Evolutionary conservation across 805 yeast species (phyloP).

Genomic region (Wickerhamiella dianesei): DNA sequence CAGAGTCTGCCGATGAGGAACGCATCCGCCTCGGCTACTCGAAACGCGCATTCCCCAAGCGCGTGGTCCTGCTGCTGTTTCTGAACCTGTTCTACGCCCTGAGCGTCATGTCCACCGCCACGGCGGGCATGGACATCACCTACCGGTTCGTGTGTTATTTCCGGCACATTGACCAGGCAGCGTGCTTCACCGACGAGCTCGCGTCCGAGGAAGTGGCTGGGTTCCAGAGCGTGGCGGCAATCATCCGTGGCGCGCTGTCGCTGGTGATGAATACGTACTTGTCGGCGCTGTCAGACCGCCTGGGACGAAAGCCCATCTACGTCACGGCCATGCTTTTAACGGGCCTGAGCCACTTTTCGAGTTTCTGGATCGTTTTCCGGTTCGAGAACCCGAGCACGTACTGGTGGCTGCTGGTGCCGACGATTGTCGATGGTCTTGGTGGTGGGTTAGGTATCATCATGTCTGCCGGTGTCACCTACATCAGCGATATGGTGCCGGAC

Average conservation of each 20-base stretch:
- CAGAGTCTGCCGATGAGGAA: conserved; percentile 7
- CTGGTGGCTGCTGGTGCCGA: conserved; percentile 18
- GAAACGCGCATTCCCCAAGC: conserved; percentile 13
- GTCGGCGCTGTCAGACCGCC: conserved; percentile 16
- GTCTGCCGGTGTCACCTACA: conserved; percentile 15
- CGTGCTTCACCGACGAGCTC: conserved; percentile 13
- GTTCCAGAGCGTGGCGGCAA: conserved; percentile 10
- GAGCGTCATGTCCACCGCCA: conserved; percentile 11
- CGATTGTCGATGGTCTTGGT: conserved; percentile 15
- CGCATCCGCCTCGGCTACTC: conserved; percentile 14
- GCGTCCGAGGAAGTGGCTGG: conserved; percentile 14
- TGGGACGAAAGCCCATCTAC: conserved; percentile 18
- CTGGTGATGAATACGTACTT: conserved; percentile 12
- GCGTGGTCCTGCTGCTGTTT: conserved; percentile 11
- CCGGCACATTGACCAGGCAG: conserved; percentile 6
- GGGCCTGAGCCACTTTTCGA: conserved; percentile 6
- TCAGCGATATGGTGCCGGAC: conserved; percentile 18
- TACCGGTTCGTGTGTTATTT: conserved; percentile 17
- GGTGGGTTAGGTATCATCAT: conserved; percentile 10
- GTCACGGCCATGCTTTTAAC: conserved; percentile 10
- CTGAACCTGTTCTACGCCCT: conserved; percentile 5
- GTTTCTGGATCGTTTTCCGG: conserved; percentile 18
- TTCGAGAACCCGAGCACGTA: conserved; percentile 10
- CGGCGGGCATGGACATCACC: conserved; percentile 16
- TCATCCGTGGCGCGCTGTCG: conserved; percentile 10